Evolutionary conservation across 2,329 filamentous ascomycete genomes (phyloP).

Genomic region (Aspergillus nomiae): DNA sequence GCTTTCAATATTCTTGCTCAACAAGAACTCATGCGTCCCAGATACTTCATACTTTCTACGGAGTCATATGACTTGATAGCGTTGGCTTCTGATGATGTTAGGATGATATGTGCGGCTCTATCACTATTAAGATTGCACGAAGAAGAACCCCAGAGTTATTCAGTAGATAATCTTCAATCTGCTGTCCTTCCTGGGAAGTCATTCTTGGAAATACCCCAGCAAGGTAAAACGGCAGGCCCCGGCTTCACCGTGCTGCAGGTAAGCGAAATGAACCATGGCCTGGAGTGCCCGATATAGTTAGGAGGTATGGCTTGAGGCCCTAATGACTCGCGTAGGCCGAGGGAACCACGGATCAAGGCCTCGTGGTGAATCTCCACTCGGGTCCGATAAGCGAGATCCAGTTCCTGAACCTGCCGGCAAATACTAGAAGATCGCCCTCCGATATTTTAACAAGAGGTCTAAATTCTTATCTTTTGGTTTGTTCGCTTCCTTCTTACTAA

Average conservation of each 20-base stretch:
- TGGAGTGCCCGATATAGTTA: no score
- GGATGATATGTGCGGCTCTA: background rate
- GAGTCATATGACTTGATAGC: background rate
- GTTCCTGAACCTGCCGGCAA: background rate
- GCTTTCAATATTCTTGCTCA: background rate
- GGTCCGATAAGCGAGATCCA: background rate
- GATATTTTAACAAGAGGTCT: no score
- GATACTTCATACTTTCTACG: background rate
- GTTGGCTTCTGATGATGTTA: background rate
- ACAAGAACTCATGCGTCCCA: background rate
- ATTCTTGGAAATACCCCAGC: background rate
- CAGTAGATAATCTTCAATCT: background rate
- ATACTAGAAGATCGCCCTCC: background rate
- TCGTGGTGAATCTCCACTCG: background rate
- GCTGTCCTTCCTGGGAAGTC: background rate
- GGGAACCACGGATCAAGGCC: background rate
- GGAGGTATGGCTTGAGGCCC: no score
- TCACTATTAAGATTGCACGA: background rate
- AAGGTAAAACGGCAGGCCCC: no score
- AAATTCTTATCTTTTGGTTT: background rate
- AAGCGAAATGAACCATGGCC: background rate
- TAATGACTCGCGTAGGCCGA: background rate
- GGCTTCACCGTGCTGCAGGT: background rate
- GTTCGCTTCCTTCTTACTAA: background rate
- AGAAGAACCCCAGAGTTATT: background rate